Evolutionary conservation across 2,329 filamentous ascomycete species (phyloP).

Genomic region (Aureobasidium sp.): DNA sequence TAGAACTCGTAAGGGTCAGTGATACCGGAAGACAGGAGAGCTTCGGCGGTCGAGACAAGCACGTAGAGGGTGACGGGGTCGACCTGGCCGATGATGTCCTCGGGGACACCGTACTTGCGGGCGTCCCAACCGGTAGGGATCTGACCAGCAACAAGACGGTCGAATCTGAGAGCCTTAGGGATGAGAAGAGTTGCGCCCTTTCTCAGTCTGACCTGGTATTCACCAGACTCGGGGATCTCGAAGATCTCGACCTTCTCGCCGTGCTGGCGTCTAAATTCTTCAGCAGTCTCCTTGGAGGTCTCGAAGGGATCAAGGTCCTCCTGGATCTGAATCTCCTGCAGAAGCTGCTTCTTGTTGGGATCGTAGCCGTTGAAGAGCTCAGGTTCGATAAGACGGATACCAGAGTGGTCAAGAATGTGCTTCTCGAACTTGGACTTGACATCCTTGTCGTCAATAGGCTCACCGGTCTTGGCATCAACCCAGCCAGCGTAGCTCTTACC

Average conservation of each 20-base stretch:
- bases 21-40: constrained; percentile 85
- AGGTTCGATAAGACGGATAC: constrained; percentile 95
- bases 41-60: constrained; percentile 86
- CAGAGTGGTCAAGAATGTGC: constrained; percentile 88
- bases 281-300: constrained; percentile 90
- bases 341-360: constrained; percentile 95
- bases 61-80: constrained; percentile 95
- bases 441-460: constrained; percentile 96
- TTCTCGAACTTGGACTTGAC: constrained; percentile 97
- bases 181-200: constrained; percentile 94
- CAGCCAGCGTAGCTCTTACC: constrained; percentile 94
- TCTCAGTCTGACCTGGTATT: constrained; percentile 89
- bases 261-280: constrained; percentile 95
- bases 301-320: constrained; percentile 97
- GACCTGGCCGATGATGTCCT: constrained; percentile 96
- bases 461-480: constrained; percentile 89
- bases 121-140: constrained; percentile 96
- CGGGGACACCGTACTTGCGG: constrained; percentile 90
- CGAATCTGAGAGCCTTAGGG: constrained; percentile 93
- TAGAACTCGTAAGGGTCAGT: constrained; percentile 99
- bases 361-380: constrained; percentile 96
- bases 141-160: constrained; percentile 93
- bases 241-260: constrained; percentile 97
- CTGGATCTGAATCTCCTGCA: constrained; percentile 95
- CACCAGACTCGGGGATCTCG: constrained; percentile 85